phyloP scores from a whole-genome alignment of 192 early-diverging fungal species.

The Coemansia furcata region DNA sequence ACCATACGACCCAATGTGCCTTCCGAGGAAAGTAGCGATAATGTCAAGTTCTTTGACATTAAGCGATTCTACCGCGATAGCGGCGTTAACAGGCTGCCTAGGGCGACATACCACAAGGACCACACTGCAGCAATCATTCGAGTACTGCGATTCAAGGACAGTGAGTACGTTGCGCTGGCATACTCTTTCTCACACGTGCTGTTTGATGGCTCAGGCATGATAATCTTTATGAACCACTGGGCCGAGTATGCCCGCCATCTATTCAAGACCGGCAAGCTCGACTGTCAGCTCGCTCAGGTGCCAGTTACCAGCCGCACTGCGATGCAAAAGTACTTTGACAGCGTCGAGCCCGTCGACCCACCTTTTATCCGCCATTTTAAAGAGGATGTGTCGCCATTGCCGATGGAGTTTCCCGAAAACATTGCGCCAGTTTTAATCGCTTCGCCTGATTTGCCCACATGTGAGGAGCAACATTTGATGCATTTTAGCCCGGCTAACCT shows the following conservation, averaged over 20 bases:
- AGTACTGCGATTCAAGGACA: constrained; percentile 33
- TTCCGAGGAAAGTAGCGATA: background rate
- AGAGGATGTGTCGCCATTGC: constrained; percentile 2
- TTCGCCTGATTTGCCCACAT: constrained; percentile 17
- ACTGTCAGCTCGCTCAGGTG: constrained; percentile 6
- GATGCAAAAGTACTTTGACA: constrained; percentile 26
- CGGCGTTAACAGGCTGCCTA: constrained; percentile 20
- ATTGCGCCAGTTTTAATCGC: constrained; percentile 39
- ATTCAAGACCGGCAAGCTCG: background rate
- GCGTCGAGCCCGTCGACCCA: constrained; percentile 17
- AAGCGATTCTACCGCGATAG: constrained; percentile 27
- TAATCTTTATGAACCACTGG: constrained; percentile 36
- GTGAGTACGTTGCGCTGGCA: constrained; percentile 28
- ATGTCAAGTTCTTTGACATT: constrained; percentile 38
- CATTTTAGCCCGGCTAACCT: constrained; percentile 26
- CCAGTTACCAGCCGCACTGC: constrained; percentile 26
- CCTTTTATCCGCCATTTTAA: constrained; percentile 35
- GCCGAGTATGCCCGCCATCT: constrained; percentile 37
- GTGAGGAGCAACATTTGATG: constrained; percentile 41
- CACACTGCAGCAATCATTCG: constrained; percentile 22
- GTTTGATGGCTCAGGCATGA: constrained; percentile 29
- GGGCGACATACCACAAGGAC: constrained; percentile 36
- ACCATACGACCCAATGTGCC: background rate
- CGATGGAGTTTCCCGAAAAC: constrained; percentile 2
- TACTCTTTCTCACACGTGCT: constrained; percentile 34